A percentile compares a stretch with the other conserved stretches of the same genome.
Evolutionary conservation across 2,329 filamentous ascomycete genomes (phyloP).

Genomic region (Pezicula radicicola): DNA sequence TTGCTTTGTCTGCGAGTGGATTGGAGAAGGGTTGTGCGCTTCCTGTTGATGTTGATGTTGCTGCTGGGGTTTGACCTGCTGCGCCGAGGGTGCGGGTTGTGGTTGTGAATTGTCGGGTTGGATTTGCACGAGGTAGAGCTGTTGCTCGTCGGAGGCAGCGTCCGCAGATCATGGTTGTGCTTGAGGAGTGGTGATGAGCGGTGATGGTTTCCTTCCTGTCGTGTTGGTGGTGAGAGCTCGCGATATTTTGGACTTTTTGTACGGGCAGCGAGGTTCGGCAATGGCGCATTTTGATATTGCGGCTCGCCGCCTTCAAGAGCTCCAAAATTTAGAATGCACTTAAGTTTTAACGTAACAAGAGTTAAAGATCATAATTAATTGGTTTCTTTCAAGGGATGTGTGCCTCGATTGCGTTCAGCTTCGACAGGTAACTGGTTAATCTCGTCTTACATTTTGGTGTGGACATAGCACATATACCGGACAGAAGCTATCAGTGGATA

Average conservation of each 20-base stretch:
- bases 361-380: too few species aligned
- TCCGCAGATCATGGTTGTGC: slow-evolving; percentile 30
- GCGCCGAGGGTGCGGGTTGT: slow-evolving; percentile 11
- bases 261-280: not conserved
- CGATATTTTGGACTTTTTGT: slow-evolving; percentile 13
- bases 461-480: not conserved
- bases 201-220: slow-evolving; percentile 12
- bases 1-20: slow-evolving; percentile 22
- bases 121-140: slow-evolving; percentile 1
- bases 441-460: too few species aligned
- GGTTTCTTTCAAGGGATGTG: too few species aligned
- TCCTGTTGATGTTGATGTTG: slow-evolving; percentile 23
- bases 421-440: too few species aligned
- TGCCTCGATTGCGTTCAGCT: too few species aligned
- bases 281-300: slow-evolving; percentile 1
- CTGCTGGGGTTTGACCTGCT: not conserved
- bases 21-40: slow-evolving; percentile 29
- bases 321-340: not conserved
- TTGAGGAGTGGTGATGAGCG: slow-evolving; percentile 5
- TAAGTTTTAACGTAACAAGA: too few species aligned
- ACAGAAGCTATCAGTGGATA: not conserved
- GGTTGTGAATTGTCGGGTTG: slow-evolving; percentile 5
- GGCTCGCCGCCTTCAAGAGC: not conserved
- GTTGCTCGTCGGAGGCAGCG: slow-evolving; percentile 47
- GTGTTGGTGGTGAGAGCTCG: slow-evolving; percentile 18